Conservation (phyloP, 768 basidiomycete genomes). For the Psilocybe subaeruginosa region DNA sequence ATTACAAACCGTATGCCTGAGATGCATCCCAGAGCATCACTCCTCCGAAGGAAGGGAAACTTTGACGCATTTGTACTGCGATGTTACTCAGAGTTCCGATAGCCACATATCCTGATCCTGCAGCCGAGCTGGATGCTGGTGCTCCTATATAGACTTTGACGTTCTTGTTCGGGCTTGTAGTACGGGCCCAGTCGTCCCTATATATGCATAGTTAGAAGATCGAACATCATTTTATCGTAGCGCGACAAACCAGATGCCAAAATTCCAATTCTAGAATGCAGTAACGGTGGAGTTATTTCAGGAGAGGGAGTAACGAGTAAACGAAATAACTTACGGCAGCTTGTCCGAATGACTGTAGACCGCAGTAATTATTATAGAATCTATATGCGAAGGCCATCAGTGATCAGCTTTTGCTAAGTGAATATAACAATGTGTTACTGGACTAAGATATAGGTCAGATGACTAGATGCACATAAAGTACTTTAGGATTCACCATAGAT, state of each 20-base stretch:
- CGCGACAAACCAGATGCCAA: conserved; percentile 51
- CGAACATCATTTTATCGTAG: too few relatives aligned
- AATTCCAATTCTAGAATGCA: conserved; percentile 54
- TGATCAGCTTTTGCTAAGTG: neutral
- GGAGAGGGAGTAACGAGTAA: neutral
- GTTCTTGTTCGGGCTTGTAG: conserved; percentile 56
- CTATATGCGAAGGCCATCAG: conserved; percentile 37
- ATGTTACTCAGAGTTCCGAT: conserved; percentile 48
- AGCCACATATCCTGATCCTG: conserved; percentile 62
- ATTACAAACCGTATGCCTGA: conserved; percentile 46
- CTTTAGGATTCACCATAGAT: conserved; percentile 51
- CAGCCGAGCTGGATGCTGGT: conserved; percentile 58
- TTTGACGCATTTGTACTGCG: conserved; percentile 50
- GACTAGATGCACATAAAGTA: neutral
- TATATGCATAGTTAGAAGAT: neutral
- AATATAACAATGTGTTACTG: conserved; percentile 28
- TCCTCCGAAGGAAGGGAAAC: conserved; percentile 70
- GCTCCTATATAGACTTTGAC: conserved; percentile 71
- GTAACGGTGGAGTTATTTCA: neutral
- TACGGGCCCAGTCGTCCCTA: conserved; percentile 71
- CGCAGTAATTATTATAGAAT: conserved; percentile 62
- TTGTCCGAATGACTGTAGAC: conserved; percentile 47
- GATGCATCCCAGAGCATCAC: conserved; percentile 59
- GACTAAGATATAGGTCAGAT: conserved; percentile 25
- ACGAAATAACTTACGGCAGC: conserved; percentile 44